phyloP scores from a whole-genome alignment of 495 filamentous ascomycete species.

The Xylaria cubensis region DNA sequence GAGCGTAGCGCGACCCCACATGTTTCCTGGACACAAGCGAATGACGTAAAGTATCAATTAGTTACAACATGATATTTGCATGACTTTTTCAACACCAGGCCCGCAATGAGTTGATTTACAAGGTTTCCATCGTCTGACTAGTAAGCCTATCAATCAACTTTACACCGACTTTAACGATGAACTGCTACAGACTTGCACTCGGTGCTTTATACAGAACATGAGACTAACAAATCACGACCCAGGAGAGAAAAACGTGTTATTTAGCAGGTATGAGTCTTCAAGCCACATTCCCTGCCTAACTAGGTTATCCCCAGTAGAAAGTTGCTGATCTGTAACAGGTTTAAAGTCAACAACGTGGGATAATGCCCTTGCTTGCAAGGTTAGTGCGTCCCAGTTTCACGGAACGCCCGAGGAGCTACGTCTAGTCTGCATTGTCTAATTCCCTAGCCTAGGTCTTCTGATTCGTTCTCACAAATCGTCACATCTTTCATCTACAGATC shows the following conservation, averaged over 20 bases:
- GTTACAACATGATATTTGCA: not conserved
- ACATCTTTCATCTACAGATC: not conserved
- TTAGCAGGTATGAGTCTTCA: not conserved
- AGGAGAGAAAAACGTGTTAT: not conserved
- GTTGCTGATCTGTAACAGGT: conserved; percentile 8
- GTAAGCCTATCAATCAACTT: not conserved
- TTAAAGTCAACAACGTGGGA: conserved; percentile 20
- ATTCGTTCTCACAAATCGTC: conserved; percentile 8
- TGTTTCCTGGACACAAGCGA: not conserved
- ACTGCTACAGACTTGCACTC: not conserved
- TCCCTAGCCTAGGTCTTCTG: not conserved
- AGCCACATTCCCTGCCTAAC: not conserved
- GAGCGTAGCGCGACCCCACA: not conserved
- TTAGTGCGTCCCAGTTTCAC: conserved; percentile 17
- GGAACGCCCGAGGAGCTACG: conserved; percentile 8
- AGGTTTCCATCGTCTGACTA: not conserved
- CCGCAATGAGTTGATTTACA: not conserved
- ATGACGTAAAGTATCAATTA: not conserved
- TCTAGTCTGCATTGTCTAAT: conserved; percentile 1
- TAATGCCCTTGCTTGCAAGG: not conserved
- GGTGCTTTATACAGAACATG: not conserved
- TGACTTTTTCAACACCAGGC: not conserved
- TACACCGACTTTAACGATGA: not conserved
- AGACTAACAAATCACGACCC: not conserved
- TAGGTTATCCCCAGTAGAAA: not conserved